Percentiles rank a stretch among this genome's conserved stretches.
These are phyloP conservation scores for Torulaspora indica DNA, from an alignment of 805 yeast genomes.

Conservation along the genomic window DNA sequence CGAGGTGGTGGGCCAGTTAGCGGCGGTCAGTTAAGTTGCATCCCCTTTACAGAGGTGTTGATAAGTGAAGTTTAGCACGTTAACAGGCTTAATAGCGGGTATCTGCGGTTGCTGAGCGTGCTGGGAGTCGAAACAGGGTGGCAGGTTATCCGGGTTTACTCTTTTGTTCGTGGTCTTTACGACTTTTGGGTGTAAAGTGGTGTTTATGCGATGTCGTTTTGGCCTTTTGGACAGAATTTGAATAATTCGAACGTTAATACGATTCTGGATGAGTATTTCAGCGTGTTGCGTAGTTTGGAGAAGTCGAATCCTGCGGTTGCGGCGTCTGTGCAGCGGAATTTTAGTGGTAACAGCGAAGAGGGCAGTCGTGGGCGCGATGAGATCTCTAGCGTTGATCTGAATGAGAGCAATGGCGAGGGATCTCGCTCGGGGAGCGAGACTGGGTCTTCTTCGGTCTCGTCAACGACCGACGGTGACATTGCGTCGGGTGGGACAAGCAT, in stretches of 20 bases:
- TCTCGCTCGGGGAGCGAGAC: conserved; percentile 2
- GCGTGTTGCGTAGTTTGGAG: conserved; percentile 28
- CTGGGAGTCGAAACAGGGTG: background rate
- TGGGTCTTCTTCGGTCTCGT: conserved; percentile 7
- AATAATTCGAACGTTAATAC: conserved; percentile 37
- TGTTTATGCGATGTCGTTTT: conserved; percentile 37
- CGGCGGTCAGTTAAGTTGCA: conserved; percentile 1
- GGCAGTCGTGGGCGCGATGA: conserved; percentile 6
- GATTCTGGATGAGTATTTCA: conserved; percentile 41
- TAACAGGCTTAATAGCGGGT: background rate
- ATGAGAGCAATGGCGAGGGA: background rate
- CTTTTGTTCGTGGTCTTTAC: conserved; percentile 1
- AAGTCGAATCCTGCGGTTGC: conserved; percentile 19
- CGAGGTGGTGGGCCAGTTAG: background rate
- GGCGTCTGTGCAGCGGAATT: conserved; percentile 13
- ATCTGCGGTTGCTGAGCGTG: background rate
- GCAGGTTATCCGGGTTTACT: conserved; percentile 1
- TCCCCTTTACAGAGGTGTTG: conserved; percentile 3
- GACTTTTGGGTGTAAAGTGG: background rate
- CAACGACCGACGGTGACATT: conserved; percentile 17
- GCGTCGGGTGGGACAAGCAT: conserved; percentile 10
- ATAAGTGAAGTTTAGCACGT: background rate
- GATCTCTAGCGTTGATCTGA: conserved; percentile 5
- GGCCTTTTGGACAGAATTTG: conserved; percentile 43
- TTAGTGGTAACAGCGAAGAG: conserved; percentile 4